Base-by-base conservation (phyloP, 495 filamentous ascomycete species). In the Aspergillus biplanus region DNA sequence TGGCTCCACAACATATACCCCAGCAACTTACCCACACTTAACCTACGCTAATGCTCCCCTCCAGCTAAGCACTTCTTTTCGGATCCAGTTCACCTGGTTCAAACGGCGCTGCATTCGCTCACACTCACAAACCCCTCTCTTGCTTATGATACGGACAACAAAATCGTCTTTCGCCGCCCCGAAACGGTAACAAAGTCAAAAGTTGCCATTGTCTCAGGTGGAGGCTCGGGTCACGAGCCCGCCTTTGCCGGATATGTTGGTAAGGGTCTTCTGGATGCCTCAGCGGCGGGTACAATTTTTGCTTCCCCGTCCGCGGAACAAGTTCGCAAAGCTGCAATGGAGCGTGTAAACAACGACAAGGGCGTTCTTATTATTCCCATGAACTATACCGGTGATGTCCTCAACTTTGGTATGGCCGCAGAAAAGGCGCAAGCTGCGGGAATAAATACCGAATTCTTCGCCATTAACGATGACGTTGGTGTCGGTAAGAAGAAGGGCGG, bases 401-500 rank as follows among this genome's bases (percentile, higher is more conserved):
- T 99, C 57, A 95, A 97, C 74, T 99, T 99, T 72, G 95, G 95
- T 39, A 89, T 98, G 82, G 95, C 87, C 0, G 89, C 93, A 18
- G 95, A 97, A 76, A 97, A 97, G 79, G 93, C 92, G 11, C 88
- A 89, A 62, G 93, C 93, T 0, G 83, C 86, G 0, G 95, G 92
- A 0, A 75, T 92, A 52, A 77, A 87, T 33, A 90, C 92, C 0
- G 93, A 97, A 72, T 97, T 97, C 89, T 88, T 97, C 27, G 89
- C 97, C 9, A 93, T 98, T 35, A 92, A 87, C n/a, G 95, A 99
- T 67, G 95, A 99, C 74, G 95, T 93, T 0, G 92, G 94, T 18
- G 95, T 99, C 34, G 95, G 95, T 1, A 81, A 93, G 61, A 79
- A 78, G 52, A 89, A 88, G 75, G 86, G 89, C 7, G 94, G 95